Base-by-base conservation (phyloP, 108 stramenopile species). In the Craspedostauros australis region DNA sequence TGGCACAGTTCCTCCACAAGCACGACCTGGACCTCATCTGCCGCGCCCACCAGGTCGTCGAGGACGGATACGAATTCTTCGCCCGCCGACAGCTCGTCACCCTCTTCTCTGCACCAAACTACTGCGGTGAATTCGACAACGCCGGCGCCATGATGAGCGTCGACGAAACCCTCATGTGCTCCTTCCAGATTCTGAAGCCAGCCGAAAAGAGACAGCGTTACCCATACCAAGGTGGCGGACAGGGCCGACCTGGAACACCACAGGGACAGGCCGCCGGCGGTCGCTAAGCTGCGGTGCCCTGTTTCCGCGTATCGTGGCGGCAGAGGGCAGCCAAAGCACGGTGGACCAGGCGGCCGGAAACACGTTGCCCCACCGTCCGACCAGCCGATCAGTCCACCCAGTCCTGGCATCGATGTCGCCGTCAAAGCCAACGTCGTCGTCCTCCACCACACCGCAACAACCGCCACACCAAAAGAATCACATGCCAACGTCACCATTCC, bases 121-220 rank as follows among this genome's bases (percentile, higher is more conserved):
- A 98, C 57, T 98, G 98, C 55, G 98, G 98, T 27, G 98, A 98
- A 77, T 98, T 98, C 58, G 95, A 98, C 56, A 99, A 99, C 52
- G 99, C 99, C 6, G 99, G 99, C 27, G 99, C 97, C 18, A 99
- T 99, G 99, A 99, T 99, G 99, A 95, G 94, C 72, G 99, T 99
- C 42, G 99, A 99, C 63, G 99, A 98, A 49, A 97, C 97, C 0
- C 92, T 99, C 59, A 98, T 99, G 99, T 99, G 99, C 72, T 95
- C 93, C 24, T 99, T 99, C 60, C 99, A 99, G 76, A 99, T 99
- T 67, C 66, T 98, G 52, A 98, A 99, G 84, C 99, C 99, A 1
- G 97, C 97, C 24, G 97, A 99, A 72, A 98, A 98, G 88, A 81
- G 89, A 70, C 96, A 95, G 79, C 80, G 91, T 38, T 93, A 89